Conservation (phyloP, 768 basidiomycete genomes). For the Russula dissimulans region DNA sequence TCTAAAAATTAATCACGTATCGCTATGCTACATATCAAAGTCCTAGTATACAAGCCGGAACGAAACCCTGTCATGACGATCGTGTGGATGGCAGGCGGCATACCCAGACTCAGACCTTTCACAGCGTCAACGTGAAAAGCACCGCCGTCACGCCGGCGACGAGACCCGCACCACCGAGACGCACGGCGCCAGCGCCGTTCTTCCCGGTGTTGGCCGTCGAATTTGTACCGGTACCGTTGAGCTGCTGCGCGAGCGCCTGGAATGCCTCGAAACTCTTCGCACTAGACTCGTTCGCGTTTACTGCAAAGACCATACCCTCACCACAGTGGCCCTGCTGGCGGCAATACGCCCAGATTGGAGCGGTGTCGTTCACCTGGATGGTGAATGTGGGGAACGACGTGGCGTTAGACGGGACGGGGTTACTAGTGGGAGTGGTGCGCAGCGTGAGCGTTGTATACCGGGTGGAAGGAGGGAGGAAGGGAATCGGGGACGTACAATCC, state of each 20-base stretch:
- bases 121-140: conserved; percentile 11
- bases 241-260: conserved; percentile 35
- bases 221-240: conserved; percentile 31
- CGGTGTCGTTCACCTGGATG: conserved; percentile 45
- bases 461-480: background rate
- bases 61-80: background rate
- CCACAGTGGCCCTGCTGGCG: conserved; percentile 43
- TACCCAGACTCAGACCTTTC: background rate
- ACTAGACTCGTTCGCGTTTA: conserved; percentile 44
- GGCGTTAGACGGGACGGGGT: conserved; percentile 37
- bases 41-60: conserved; percentile 5
- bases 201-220: conserved; percentile 2
- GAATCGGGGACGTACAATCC: conserved; percentile 26
- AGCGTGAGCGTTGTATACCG: background rate
- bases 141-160: background rate
- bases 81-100: background rate
- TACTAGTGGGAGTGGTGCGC: conserved; percentile 24
- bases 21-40: background rate
- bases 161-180: conserved; percentile 7
- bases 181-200: conserved; percentile 15
- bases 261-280: conserved; percentile 47
- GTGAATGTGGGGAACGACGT: conserved; percentile 44
- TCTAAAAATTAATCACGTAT: background rate
- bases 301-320: conserved; percentile 51
- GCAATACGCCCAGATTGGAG: conserved; percentile 51